Evolutionary conservation across 1,284 basidiomycete species (phyloP).

Genomic region (Cutaneotrichosporon arboriforme): DNA sequence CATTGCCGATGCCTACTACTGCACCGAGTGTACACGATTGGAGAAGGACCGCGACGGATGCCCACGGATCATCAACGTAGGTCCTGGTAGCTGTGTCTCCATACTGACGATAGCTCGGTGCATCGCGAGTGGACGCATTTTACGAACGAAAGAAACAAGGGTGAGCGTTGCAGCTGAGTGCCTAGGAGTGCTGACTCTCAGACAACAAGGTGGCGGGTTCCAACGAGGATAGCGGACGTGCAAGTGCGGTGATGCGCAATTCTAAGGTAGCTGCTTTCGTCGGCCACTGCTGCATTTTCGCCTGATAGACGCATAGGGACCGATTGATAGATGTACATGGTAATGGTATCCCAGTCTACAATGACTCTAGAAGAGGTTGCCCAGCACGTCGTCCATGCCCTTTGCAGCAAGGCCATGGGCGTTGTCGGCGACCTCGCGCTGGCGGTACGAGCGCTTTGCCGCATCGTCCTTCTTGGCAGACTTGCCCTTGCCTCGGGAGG

Average conservation of each 20-base stretch:
- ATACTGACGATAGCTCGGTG: constrained; percentile 33
- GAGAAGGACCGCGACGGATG: constrained; percentile 99
- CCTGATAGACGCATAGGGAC: not conserved
- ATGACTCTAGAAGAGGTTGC: constrained; percentile 32
- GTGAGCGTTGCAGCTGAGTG: constrained; percentile 13
- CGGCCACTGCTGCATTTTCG: too few species aligned
- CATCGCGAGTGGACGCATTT: constrained; percentile 45
- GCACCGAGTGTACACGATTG: constrained; percentile 88
- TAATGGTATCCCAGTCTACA: not conserved
- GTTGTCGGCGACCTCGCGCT: constrained; percentile 35
- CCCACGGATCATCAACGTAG: constrained; percentile 88
- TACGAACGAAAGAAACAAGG: constrained; percentile 45
- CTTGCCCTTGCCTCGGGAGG: constrained; percentile 5
- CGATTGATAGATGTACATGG: not conserved
- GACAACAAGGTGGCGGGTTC: constrained; percentile 35
- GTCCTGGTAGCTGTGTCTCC: constrained; percentile 6
- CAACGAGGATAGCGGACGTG: constrained; percentile 33
- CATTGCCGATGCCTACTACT: constrained; percentile 96
- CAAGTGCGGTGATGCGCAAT: too few species aligned
- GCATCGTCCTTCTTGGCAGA: constrained; percentile 7
- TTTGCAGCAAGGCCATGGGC: constrained; percentile 30
- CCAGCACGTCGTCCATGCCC: constrained; percentile 43
- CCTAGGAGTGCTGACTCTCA: constrained; percentile 2
- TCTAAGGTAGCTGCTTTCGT: too few species aligned
- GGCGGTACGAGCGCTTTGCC: constrained; percentile 24